Base-by-base conservation (phyloP, 208 protist genomes). In the Trypanosoma conorhini region DNA sequence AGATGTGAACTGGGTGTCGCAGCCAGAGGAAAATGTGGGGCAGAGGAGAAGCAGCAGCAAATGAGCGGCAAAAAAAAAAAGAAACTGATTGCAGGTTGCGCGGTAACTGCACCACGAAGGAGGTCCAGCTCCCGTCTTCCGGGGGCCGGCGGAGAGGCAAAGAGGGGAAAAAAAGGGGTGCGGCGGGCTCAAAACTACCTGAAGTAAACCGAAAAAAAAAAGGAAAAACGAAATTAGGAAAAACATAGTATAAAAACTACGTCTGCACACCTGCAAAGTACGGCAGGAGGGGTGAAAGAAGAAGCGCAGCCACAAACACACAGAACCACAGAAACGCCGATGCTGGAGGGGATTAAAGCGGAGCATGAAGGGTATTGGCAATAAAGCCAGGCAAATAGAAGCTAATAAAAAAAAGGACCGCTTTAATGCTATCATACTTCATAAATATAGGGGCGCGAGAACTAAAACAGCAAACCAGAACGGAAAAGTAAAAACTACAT, bases 151-250 rank as follows among this genome's bases (percentile, higher is more conserved):
- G 4, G 1, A 60, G 9, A 66, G 33, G 67, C 24, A 58, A 67
- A 60, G 52, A 8, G 17, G 56, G n/a, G 44, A 56, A 31, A 35
- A 33, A 10, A 56, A 19, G 40, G 8, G 21, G 21, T 44, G 31
- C 56, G 31, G 40, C 24, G 35, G 48, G 30, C 21, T 44, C 35
- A 15, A 26, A 54, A 54, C 9, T 54, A 54, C 38, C 56, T 51
- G 65, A 65, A 63, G 38, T 42, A 57, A 59, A 67, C 24, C 58
- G 55, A 52, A 28, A 60, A 72, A 66, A 52, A 54, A 68, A 55
- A 64, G 44, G 59, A 62, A 50, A 55, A 63, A 50, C 56, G 44
- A 75, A 19, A 51, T n/a, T 19, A 40, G 24, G n/a, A 57, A 52
- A 30, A 57, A 35, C 10, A 61, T 22, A 44, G 28, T 21, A 7